Conservation (phyloP, 148 eudicot genomes). For the Silene conica region DNA sequence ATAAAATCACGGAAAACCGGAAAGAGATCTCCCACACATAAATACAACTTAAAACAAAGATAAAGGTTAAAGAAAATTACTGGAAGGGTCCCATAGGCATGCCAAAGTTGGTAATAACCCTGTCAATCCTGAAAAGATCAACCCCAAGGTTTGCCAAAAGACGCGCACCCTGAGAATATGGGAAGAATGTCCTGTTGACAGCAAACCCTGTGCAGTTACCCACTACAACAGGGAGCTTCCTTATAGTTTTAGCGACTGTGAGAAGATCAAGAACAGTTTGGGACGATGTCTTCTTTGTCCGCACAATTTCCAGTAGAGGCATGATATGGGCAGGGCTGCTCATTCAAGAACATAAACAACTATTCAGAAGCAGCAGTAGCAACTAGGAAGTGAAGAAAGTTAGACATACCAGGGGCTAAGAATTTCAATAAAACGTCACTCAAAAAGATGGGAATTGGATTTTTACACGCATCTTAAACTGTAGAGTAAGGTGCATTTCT, state of each 20-base stretch:
- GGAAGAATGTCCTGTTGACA: conserved; percentile 87
- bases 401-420: neutral
- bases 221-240: conserved; percentile 91
- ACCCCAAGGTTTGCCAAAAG: conserved; percentile 76
- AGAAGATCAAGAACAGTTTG: conserved; percentile 89
- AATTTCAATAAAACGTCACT: neutral
- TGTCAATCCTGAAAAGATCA: conserved; percentile 81
- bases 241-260: conserved; percentile 70
- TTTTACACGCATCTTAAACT: neutral
- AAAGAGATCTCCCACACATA: neutral
- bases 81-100: conserved; percentile 95
- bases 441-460: neutral
- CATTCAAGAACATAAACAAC: conserved; percentile 24
- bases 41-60: conserved; percentile 16
- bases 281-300: conserved; percentile 82
- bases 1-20: neutral
- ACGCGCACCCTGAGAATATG: conserved; percentile 70
- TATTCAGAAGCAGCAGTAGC: neutral
- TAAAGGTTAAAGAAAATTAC: conserved; percentile 43
- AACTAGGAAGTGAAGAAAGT: neutral
- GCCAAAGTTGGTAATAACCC: conserved; percentile 71
- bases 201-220: conserved; percentile 97
- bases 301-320: conserved; percentile 93
- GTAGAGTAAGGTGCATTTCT: neutral
- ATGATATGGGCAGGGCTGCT: conserved; percentile 93